Conservation (phyloP, 306 rosid species). For the Prunus salicina region DNA sequence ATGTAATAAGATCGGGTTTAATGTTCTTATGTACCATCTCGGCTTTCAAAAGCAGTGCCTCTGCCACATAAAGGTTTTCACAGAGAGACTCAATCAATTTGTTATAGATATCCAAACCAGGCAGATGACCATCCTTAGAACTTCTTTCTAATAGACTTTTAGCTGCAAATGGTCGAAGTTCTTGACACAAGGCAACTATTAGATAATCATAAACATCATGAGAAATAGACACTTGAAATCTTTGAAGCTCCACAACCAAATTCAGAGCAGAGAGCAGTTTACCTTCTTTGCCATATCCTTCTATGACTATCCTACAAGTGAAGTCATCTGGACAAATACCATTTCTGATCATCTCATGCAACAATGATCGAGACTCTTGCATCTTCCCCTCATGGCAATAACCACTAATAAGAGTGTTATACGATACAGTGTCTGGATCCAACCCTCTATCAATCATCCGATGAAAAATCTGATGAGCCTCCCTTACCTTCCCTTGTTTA, state of each 20-base stretch:
- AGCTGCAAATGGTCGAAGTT: slow-evolving; percentile 80
- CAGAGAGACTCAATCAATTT: slow-evolving; percentile 61
- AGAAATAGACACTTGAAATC: slow-evolving; percentile 43
- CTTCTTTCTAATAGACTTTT: slow-evolving; percentile 61
- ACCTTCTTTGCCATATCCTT: slow-evolving; percentile 67
- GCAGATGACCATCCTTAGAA: slow-evolving; percentile 43
- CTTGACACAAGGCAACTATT: slow-evolving; percentile 54
- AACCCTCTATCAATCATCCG: slow-evolving; percentile 73
- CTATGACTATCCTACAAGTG: slow-evolving; percentile 57
- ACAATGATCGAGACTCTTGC: slow-evolving; percentile 49
- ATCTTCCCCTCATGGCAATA: slow-evolving; percentile 63
- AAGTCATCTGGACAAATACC: slow-evolving; percentile 56
- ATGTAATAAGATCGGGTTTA: slow-evolving; percentile 42
- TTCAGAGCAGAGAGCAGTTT: slow-evolving; percentile 70
- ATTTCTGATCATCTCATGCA: slow-evolving; percentile 65
- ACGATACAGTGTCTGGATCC: slow-evolving; percentile 54
- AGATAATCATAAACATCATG: slow-evolving; percentile 50
- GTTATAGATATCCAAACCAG: slow-evolving; percentile 38
- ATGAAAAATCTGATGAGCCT: slow-evolving; percentile 93
- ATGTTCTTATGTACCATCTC: slow-evolving; percentile 40
- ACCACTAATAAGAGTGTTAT: slow-evolving; percentile 70
- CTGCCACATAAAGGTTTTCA: slow-evolving; percentile 38
- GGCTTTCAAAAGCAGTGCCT: slow-evolving; percentile 52
- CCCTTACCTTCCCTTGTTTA: slow-evolving; percentile 54
- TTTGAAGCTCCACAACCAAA: slow-evolving; percentile 67